Percentiles rank a stretch among this genome's conserved stretches.
Conservation (phyloP, 106 monocot genomes). For the Dioscorea zingiberensis region DNA sequence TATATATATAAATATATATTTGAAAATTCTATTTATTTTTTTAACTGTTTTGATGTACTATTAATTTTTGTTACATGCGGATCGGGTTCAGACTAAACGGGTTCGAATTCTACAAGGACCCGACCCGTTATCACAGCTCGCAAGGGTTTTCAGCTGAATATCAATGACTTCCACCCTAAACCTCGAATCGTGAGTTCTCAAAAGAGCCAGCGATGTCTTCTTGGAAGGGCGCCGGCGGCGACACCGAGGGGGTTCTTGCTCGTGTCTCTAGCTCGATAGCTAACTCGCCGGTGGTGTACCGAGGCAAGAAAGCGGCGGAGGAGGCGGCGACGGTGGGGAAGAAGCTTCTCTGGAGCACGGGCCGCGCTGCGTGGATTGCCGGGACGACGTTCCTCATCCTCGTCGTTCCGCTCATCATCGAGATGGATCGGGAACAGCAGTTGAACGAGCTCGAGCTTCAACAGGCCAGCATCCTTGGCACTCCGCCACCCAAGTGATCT, state of each 20-base stretch:
- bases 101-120: no score
- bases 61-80: no score
- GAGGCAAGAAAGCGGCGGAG: constrained; percentile 36
- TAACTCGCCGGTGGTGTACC: constrained; percentile 40
- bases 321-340: constrained; percentile 45
- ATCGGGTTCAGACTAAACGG: no score
- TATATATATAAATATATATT: no score
- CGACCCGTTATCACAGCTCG: no score
- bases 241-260: constrained; percentile 26
- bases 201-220: neutral
- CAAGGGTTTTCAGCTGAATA: no score
- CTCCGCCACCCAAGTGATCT: constrained; percentile 15
- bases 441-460: constrained; percentile 65
- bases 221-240: neutral
- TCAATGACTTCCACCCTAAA: no score
- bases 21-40: no score
- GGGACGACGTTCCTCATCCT: constrained; percentile 84
- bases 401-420: constrained; percentile 72
- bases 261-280: constrained; percentile 43
- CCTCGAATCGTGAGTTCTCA: no score
- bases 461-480: constrained; percentile 75
- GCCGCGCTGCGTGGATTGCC: constrained; percentile 76
- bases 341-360: constrained; percentile 73
- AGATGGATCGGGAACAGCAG: constrained; percentile 86
- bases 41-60: no score